These are phyloP conservation scores for Ramaria rubella DNA, from an alignment of 768 basidiomycete genomes.

Conservation along the genomic window DNA sequence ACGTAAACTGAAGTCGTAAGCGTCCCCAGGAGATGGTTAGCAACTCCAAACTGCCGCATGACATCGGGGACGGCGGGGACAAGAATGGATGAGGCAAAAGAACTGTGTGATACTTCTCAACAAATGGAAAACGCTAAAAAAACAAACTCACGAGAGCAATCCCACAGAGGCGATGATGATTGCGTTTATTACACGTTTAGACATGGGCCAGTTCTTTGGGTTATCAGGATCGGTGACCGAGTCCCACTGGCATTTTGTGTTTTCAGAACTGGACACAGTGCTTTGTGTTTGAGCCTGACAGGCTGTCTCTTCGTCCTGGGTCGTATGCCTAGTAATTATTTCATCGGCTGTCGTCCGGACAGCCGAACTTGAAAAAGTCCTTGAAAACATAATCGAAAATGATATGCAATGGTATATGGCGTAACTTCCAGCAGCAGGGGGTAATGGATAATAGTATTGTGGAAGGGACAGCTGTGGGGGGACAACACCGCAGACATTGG, in stretches of 20 bases:
- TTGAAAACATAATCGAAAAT: no score
- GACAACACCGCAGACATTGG: no score
- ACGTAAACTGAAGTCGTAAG: no score
- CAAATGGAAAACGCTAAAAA: background rate
- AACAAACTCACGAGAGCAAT: background rate
- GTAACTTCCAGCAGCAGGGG: no score
- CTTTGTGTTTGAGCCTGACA: background rate
- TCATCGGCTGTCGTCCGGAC: no score
- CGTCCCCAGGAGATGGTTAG: background rate
- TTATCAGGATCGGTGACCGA: no score
- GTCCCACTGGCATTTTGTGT: background rate
- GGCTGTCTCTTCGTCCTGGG: background rate
- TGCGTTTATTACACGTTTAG: background rate
- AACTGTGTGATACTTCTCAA: constrained; percentile 3
- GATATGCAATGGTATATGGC: no score
- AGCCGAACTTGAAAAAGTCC: no score
- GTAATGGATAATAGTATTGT: no score
- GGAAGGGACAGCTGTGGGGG: no score
- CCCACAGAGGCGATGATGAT: background rate
- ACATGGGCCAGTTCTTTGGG: no score
- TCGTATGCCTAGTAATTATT: background rate
- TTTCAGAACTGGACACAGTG: background rate
- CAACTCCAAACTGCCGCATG: background rate
- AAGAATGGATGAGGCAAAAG: constrained; percentile 10
- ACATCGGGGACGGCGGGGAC: no score